Evolutionary conservation across 2,329 filamentous ascomycete species (phyloP), one percentile per base, ranked within the genome.

Genomic region (Aspergillus sp.): DNA sequence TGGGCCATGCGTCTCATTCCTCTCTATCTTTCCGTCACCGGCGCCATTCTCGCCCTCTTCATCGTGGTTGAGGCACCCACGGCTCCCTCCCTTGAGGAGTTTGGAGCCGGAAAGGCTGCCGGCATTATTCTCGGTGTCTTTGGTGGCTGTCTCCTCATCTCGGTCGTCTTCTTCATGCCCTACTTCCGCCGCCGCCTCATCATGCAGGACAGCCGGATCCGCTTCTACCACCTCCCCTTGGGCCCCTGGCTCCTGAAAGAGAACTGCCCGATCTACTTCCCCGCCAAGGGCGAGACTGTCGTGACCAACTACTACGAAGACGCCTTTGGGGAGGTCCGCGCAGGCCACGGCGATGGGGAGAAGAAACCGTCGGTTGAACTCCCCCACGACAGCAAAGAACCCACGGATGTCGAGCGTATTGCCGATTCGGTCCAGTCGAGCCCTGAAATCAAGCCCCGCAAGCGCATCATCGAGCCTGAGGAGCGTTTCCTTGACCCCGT

Each of bases 11-110:
- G 70, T 45, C 65, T 77, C 33, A 75, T 78, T 32, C 76, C 79
- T 3, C 66, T 75, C 62, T 82, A 79, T 62, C 74, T 80, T 47
- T 72, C 77, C 45, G 58, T 75, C 45, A 79, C 79, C 0, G 76
- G 70, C 41, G 76, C 71, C n/a, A 55, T 81, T 47, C 74, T 79
- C 41, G 76, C 78, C 4, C 71, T 88, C 65, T 80, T 87, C 54
- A 81, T 88, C 51, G 76, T 87, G 44, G 69, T 79, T 53, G 62
- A 65, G 52, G 62, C 61, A 4, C 63, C 64, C 1, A 61, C 55
- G 5, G 62, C 58, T 0, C 60, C 62, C 10, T 60, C 58, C 0
- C 51, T 65, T 16, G 62, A 65, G 13, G 58, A 56, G 13, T 65
- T 65, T 33, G 63, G 64, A 13, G 61, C 53, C 22, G 63, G 63